A percentile compares a stretch with the other conserved stretches of the same genome.
These are phyloP conservation scores for Mytilinidion resinicola DNA, from an alignment of 495 filamentous ascomycete species.

Conservation along the genomic window DNA sequence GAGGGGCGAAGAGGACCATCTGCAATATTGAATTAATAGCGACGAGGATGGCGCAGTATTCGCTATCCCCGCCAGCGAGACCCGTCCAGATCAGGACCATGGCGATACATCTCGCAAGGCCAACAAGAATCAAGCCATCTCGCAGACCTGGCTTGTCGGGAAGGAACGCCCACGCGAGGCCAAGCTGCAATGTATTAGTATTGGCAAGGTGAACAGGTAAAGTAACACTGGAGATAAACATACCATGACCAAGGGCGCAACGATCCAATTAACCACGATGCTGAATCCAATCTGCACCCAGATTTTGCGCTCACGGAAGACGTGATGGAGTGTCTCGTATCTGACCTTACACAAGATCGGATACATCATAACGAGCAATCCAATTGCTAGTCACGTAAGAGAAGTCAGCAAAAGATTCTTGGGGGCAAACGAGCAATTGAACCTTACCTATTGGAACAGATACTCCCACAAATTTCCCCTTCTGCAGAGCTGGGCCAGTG, in stretches of 20 bases:
- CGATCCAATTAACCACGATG: slow-evolving; percentile 73
- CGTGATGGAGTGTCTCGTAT: slow-evolving; percentile 64
- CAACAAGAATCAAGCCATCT: slow-evolving; percentile 70
- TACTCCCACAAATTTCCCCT: slow-evolving; percentile 64
- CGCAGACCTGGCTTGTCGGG: slow-evolving; percentile 64
- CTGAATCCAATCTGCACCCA: slow-evolving; percentile 79
- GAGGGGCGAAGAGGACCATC: slow-evolving; percentile 77
- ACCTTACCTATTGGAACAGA: slow-evolving; percentile 64
- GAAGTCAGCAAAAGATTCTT: too few species aligned
- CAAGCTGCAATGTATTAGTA: slow-evolving; percentile 47
- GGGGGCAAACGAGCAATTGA: slow-evolving; percentile 2
- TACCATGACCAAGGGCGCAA: slow-evolving; percentile 81
- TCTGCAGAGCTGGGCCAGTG: slow-evolving; percentile 54
- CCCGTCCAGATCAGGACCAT: slow-evolving; percentile 82
- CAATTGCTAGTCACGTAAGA: too few species aligned
- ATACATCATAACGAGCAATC: slow-evolving; percentile 89
- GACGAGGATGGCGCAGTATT: slow-evolving; percentile 88
- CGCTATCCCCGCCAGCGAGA: slow-evolving; percentile 67
- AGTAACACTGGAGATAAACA: too few species aligned
- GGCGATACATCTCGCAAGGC: slow-evolving; percentile 72
- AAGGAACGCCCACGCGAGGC: slow-evolving; percentile 74
- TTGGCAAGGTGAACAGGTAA: too few species aligned
- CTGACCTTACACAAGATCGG: slow-evolving; percentile 82
- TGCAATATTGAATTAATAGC: slow-evolving; percentile 83
- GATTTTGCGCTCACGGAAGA: slow-evolving; percentile 54